Evolutionary conservation across 164 flowering plant species (phyloP).

Genomic region (Tetrastigma voinierianum): DNA sequence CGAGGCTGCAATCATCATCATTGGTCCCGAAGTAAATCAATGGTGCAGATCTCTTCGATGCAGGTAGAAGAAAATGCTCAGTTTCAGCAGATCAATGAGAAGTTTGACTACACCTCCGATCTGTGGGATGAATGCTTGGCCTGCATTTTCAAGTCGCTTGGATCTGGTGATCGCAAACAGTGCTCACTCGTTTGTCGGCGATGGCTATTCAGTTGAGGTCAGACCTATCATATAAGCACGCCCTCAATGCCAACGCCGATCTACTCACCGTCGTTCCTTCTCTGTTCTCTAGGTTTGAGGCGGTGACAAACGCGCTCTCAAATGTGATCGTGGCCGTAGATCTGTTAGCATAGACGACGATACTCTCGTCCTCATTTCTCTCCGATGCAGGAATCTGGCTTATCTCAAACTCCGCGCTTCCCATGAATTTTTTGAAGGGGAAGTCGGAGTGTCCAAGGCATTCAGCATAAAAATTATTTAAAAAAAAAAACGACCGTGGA

Average conservation of each 20-base stretch:
- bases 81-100: background rate
- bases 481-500: too few relatives aligned
- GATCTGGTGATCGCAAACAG: constrained; percentile 42
- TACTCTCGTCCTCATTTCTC: constrained; percentile 34
- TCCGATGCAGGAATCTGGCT: constrained; percentile 45
- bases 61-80: constrained; percentile 1
- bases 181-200: constrained; percentile 53
- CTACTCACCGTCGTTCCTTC: constrained; percentile 28
- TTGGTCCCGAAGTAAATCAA: constrained; percentile 21
- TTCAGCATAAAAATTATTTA: too few relatives aligned
- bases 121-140: constrained; percentile 58
- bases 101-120: constrained; percentile 27
- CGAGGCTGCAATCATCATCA: constrained; percentile 25
- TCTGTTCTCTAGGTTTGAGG: constrained; percentile 45
- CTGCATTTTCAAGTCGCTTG: constrained; percentile 44
- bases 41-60: constrained; percentile 25
- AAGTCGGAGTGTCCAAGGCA: too few relatives aligned
- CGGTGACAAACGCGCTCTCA: constrained; percentile 54
- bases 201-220: constrained; percentile 60
- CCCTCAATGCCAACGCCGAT: constrained; percentile 44
- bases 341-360: constrained; percentile 46
- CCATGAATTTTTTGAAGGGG: too few relatives aligned
- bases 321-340: constrained; percentile 56
- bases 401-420: constrained; percentile 57
- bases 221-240: constrained; percentile 53